A percentile compares a stretch with the other conserved stretches of the same genome.
These are phyloP conservation scores for Fraxinus quadrangulata DNA, from an alignment of 257 asterid species.

Conservation along the genomic window DNA sequence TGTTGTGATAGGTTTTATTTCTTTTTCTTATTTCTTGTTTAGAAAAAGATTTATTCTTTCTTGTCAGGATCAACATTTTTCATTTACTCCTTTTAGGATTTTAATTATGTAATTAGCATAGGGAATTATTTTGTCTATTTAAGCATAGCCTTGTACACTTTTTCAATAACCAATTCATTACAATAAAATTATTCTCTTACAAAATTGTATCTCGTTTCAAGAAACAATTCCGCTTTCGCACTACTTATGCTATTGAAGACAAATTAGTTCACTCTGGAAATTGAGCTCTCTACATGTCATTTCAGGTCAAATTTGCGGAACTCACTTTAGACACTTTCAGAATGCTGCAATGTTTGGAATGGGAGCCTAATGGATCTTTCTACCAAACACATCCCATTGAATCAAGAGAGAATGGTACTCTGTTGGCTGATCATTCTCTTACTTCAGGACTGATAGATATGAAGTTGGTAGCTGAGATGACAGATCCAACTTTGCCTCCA, in stretches of 20 bases:
- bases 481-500: constrained; percentile 92
- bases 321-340: constrained; percentile 86
- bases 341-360: constrained; percentile 97
- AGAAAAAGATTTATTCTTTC: too few species aligned
- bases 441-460: constrained; percentile 86
- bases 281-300: constrained; percentile 18
- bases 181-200: too few species aligned
- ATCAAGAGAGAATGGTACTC: constrained; percentile 57
- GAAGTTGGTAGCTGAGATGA: constrained; percentile 80
- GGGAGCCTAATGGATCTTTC: constrained; percentile 90
- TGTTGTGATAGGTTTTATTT: too few species aligned
- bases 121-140: too few species aligned
- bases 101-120: too few species aligned
- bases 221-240: too few species aligned
- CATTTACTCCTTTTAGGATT: too few species aligned
- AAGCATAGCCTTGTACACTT: too few species aligned
- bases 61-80: too few species aligned
- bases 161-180: too few species aligned
- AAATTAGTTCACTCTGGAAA: constrained; percentile 17
- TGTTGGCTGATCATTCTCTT: constrained; percentile 61
- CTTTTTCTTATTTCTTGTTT: too few species aligned
- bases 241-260: constrained; percentile 8
- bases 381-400: constrained; percentile 61
- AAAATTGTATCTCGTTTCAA: too few species aligned
- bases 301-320: constrained; percentile 91